These are phyloP conservation scores for Kwoniella dendrophila DNA, from an alignment of 768 basidiomycete genomes.

Conservation along the genomic window DNA sequence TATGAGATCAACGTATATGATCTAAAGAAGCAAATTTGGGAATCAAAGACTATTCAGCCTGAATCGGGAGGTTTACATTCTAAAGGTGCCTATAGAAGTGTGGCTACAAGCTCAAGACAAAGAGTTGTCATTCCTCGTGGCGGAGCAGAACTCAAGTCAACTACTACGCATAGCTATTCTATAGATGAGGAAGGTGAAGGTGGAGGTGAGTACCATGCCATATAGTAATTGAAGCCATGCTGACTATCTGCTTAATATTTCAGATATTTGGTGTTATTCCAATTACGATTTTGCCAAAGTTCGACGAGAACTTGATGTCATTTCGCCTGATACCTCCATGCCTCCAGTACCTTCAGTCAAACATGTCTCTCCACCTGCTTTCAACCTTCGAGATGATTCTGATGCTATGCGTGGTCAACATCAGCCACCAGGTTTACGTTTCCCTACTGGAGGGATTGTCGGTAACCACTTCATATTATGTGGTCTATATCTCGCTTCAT, in stretches of 20 bases:
- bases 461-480: slow-evolving; percentile 85
- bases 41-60: slow-evolving; percentile 61
- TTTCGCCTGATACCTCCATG: slow-evolving; percentile 63
- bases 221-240: slow-evolving; percentile 64
- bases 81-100: slow-evolving; percentile 89
- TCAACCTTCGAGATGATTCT: slow-evolving; percentile 78
- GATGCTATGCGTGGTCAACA: slow-evolving; percentile 71
- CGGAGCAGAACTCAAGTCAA: slow-evolving; percentile 58
- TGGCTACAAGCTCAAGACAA: slow-evolving; percentile 75
- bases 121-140: slow-evolving; percentile 70
- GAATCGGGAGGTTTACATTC: slow-evolving; percentile 84
- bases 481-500: slow-evolving; percentile 91
- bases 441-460: slow-evolving; percentile 90
- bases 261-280: slow-evolving; percentile 85
- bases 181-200: slow-evolving; percentile 48
- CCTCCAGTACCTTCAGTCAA: slow-evolving; percentile 18
- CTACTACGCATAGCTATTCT: slow-evolving; percentile 70
- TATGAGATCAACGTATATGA: slow-evolving; percentile 92
- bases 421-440: slow-evolving; percentile 91
- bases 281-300: slow-evolving; percentile 90
- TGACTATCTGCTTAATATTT: slow-evolving; percentile 61
- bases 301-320: slow-evolving; percentile 89
- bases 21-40: slow-evolving; percentile 71
- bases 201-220: slow-evolving; percentile 31
- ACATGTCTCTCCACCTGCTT: slow-evolving; percentile 58